Base-by-base conservation (phyloP, 139 green algal species). In the Prasinococcaceae sp. region DNA sequence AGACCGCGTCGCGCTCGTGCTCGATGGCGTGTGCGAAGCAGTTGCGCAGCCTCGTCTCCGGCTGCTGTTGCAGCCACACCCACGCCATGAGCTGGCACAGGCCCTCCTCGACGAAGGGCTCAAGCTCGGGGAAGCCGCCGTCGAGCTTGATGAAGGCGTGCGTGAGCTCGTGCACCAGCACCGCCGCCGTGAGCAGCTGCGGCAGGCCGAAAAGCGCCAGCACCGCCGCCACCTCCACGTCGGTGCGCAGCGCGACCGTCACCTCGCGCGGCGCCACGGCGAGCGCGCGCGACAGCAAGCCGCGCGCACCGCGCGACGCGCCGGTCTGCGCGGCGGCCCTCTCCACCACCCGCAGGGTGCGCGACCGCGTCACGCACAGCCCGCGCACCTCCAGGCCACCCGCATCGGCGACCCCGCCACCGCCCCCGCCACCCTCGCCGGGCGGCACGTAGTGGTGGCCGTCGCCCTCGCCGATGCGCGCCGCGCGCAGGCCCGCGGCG, bases 101-200 rank as follows among this genome's bases (percentile, higher is more conserved):
- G 0, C 87, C 87, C 71, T 96, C 87, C 69, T 96, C 87, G 22
- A 83, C 51, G 47, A 66, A 43, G 6, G 45, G 58, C 4, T 61
- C 25, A 47, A 94, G 70, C 25, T 55, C 35, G 4, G 60, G 70
- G 46, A 78, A 67, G 4, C 74, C 61, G 44, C 64, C 55, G 8
- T 60, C 65, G 47, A 92, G 74, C 3, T 82, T 72, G 53, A 96
- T 58, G 55, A 73, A 94, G 0, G 84, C 86, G 58, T 94, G 87
- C 82, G 87, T 92, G 30, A 83, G 61, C 73, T 94, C 86, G 55
- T 95, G 86, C 20, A 84, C 84, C 4, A 94, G 63, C 55, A 94
- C 87, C 51, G 57, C 74, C 32, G 76, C 81, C 1, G 72, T 80
- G 49, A 93, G 73, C 66, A 94, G 61, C 22, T 74, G 64, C 4